Conservation (phyloP, 192 early-diverging fungal species). For the Podila horticola region DNA sequence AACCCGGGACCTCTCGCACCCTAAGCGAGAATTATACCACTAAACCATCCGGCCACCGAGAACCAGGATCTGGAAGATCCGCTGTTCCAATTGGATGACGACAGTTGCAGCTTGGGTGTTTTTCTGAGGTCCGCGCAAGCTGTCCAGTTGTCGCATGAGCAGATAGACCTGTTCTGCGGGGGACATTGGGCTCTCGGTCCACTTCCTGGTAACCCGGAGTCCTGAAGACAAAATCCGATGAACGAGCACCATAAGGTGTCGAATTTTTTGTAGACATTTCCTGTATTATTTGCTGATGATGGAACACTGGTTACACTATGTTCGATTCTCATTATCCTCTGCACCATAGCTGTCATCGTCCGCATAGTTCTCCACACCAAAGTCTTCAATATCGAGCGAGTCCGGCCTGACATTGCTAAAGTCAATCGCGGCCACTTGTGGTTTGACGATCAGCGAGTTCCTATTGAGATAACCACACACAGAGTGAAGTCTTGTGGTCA, state of each 20-base stretch:
- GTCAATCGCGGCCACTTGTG: conserved; percentile 37
- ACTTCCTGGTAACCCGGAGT: too few species aligned
- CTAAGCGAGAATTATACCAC: conserved; percentile 7
- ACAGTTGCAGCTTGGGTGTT: neutral
- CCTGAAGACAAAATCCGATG: too few species aligned
- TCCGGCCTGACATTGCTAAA: conserved; percentile 34
- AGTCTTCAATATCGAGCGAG: conserved; percentile 37
- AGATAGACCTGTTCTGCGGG: too few species aligned
- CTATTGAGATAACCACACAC: conserved; percentile 1
- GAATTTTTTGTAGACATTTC: too few species aligned
- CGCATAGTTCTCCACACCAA: conserved; percentile 20
- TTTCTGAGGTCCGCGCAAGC: too few species aligned
- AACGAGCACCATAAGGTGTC: too few species aligned
- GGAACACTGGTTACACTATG: too few species aligned
- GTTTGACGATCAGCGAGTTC: conserved; percentile 43
- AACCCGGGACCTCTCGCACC: conserved; percentile 2
- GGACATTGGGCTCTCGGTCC: too few species aligned
- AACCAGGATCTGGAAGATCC: neutral
- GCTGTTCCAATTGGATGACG: neutral
- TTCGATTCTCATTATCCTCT: conserved; percentile 19
- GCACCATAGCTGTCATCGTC: conserved; percentile 21
- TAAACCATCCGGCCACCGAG: conserved; percentile 2
- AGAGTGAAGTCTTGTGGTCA: neutral
- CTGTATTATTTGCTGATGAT: too few species aligned
- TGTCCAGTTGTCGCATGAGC: too few species aligned